Percentiles rank a stretch among this genome's conserved stretches.
These are phyloP conservation scores for Alternaria postmessia DNA, from an alignment of 2,329 filamentous ascomycete genomes.

Conservation along the genomic window DNA sequence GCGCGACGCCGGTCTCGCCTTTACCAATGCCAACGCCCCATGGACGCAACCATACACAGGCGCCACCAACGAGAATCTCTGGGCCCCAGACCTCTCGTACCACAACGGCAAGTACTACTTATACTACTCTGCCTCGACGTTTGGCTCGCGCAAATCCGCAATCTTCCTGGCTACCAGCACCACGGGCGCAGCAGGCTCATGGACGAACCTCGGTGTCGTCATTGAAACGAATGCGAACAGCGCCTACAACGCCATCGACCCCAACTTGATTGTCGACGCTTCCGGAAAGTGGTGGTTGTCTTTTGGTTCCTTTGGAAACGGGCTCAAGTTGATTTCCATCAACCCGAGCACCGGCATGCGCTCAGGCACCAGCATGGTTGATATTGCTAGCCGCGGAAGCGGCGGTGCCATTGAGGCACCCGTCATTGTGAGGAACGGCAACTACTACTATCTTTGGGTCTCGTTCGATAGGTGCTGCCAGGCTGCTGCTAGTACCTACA, in stretches of 20 bases:
- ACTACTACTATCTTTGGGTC: not conserved
- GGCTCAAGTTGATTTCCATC: not conserved
- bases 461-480: not conserved
- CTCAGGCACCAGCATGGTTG: not conserved
- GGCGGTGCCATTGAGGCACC: not conserved
- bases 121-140: not conserved
- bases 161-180: not conserved
- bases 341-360: not conserved
- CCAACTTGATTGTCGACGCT: not conserved
- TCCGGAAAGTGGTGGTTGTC: not conserved
- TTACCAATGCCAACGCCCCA: not conserved
- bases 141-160: not conserved
- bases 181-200: not conserved
- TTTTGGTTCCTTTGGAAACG: not conserved
- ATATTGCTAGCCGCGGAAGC: not conserved
- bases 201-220: not conserved
- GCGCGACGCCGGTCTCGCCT: not conserved
- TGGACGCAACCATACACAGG: not conserved
- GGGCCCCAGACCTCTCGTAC: not conserved
- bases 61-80: not conserved
- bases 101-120: not conserved
- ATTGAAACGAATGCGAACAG: not conserved
- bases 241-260: not conserved
- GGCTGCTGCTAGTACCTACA: not conserved
- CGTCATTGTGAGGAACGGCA: not conserved